phyloP scores from a whole-genome alignment of 2,329 filamentous ascomycete genomes.

The Diplodia corticola region DNA sequence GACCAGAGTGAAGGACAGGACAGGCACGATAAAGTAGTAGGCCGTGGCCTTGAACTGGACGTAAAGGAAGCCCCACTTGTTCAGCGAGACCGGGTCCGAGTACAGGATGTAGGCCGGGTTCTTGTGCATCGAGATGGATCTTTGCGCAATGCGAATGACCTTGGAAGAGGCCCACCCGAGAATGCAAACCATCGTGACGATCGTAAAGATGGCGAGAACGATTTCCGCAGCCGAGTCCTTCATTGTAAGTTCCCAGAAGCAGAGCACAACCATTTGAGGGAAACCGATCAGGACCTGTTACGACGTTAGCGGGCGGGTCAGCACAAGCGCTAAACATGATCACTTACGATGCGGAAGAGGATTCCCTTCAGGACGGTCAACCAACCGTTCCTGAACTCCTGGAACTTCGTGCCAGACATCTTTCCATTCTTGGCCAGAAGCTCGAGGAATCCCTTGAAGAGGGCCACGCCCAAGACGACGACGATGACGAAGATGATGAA shows the following conservation, averaged over 20 bases:
- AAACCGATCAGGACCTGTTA: conserved; percentile 73
- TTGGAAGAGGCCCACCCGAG: conserved; percentile 86
- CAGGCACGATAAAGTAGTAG: conserved; percentile 89
- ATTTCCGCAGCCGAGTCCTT: conserved; percentile 83
- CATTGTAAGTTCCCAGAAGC: conserved; percentile 89
- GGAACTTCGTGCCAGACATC: conserved; percentile 83
- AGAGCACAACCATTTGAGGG: conserved; percentile 86
- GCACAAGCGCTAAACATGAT: neutral
- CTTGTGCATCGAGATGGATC: conserved; percentile 87
- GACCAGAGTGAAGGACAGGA: conserved; percentile 75
- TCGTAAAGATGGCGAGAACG: conserved; percentile 84
- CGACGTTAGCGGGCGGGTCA: conserved; percentile 35
- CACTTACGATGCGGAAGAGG: conserved; percentile 70
- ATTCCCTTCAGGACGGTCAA: conserved; percentile 90
- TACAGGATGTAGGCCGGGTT: conserved; percentile 97
- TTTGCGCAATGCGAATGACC: conserved; percentile 83
- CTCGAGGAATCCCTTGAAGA: conserved; percentile 83
- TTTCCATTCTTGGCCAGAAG: conserved; percentile 69
- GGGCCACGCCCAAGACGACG: conserved; percentile 68
- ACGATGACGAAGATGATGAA: conserved; percentile 81
- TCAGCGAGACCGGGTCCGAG: conserved; percentile 88
- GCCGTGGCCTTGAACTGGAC: conserved; percentile 94
- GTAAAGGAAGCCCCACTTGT: conserved; percentile 98
- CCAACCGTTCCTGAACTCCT: conserved; percentile 94
- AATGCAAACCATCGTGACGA: conserved; percentile 75